Conservation (phyloP, 1,284 basidiomycete species). For the Dichomitus squalens region DNA sequence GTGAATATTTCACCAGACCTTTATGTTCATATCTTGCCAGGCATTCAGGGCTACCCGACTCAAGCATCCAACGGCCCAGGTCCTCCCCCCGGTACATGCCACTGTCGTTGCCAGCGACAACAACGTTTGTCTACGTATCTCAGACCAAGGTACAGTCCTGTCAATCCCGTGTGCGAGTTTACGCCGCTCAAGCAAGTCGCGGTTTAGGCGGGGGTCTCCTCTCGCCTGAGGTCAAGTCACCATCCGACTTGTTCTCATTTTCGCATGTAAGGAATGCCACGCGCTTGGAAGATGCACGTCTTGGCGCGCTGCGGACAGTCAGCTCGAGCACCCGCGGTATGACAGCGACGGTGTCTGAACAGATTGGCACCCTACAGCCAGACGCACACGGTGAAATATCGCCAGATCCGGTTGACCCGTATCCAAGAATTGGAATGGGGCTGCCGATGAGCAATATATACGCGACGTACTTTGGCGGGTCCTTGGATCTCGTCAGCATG, state of each 20-base stretch:
- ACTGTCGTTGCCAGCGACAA: slow-evolving; percentile 76
- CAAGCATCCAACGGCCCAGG: slow-evolving; percentile 44
- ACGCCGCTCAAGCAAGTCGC: slow-evolving; percentile 2
- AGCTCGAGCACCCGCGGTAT: slow-evolving; percentile 66
- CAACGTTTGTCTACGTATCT: slow-evolving; percentile 79
- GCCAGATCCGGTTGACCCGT: slow-evolving; percentile 51
- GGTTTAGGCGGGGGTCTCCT: slow-evolving; percentile 68
- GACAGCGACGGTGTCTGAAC: slow-evolving; percentile 76
- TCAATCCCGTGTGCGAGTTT: background rate
- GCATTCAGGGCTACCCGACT: slow-evolving; percentile 67
- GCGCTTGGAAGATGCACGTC: slow-evolving; percentile 64
- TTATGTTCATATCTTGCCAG: slow-evolving; percentile 38
- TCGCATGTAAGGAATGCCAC: slow-evolving; percentile 77
- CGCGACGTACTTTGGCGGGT: slow-evolving; percentile 85
- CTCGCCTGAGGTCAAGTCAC: slow-evolving; percentile 53
- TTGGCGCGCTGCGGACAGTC: slow-evolving; percentile 70
- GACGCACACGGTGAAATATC: slow-evolving; percentile 36
- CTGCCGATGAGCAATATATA: slow-evolving; percentile 87
- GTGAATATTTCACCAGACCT: background rate
- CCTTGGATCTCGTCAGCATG: slow-evolving; percentile 77
- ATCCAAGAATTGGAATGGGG: slow-evolving; percentile 75
- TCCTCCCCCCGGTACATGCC: slow-evolving; percentile 62
- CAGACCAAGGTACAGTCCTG: slow-evolving; percentile 70
- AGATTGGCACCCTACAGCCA: slow-evolving; percentile 55
- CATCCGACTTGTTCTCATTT: slow-evolving; percentile 81